These are phyloP conservation scores for Calonectria pteridis DNA, from an alignment of 2,329 filamentous ascomycete genomes.

Conservation along the genomic window DNA sequence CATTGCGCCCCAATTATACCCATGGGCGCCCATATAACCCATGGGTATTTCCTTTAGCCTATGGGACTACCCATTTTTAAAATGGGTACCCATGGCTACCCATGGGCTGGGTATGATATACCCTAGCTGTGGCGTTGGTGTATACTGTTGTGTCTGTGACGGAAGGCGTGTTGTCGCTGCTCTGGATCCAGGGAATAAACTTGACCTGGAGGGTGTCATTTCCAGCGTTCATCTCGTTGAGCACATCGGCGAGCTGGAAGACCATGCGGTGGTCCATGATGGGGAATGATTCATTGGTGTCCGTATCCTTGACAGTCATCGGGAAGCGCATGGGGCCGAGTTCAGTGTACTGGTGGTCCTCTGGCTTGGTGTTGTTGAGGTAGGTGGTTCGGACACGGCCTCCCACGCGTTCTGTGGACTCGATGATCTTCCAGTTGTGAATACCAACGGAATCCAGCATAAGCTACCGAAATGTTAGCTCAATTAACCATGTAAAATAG, in stretches of 20 bases:
- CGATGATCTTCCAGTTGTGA: constrained; percentile 58
- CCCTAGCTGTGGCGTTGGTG: constrained; percentile 40
- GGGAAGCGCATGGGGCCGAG: constrained; percentile 77
- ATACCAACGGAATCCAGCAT: constrained; percentile 58
- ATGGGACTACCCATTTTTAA: too few relatives aligned
- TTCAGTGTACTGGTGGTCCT: constrained; percentile 67
- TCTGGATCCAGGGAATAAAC: constrained; percentile 74
- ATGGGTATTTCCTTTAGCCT: too few relatives aligned
- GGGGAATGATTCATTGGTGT: constrained; percentile 64
- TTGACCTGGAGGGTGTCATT: constrained; percentile 63
- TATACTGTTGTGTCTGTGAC: constrained; percentile 37
- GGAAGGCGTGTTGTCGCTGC: constrained; percentile 52
- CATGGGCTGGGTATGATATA: too few relatives aligned
- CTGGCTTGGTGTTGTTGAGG: constrained; percentile 51
- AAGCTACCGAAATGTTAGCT: constrained; percentile 28
- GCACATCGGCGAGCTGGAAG: constrained; percentile 71
- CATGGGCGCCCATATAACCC: too few relatives aligned
- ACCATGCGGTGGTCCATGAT: constrained; percentile 75
- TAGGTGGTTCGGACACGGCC: constrained; percentile 59
- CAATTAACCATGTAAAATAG: background rate
- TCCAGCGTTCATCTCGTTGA: constrained; percentile 71
- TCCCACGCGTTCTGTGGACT: constrained; percentile 55
- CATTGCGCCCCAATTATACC: too few relatives aligned
- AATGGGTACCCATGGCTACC: too few relatives aligned
- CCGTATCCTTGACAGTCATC: constrained; percentile 61